phyloP scores from a whole-genome alignment of 495 filamentous ascomycete species.

The Hypoxylon perforatum region DNA sequence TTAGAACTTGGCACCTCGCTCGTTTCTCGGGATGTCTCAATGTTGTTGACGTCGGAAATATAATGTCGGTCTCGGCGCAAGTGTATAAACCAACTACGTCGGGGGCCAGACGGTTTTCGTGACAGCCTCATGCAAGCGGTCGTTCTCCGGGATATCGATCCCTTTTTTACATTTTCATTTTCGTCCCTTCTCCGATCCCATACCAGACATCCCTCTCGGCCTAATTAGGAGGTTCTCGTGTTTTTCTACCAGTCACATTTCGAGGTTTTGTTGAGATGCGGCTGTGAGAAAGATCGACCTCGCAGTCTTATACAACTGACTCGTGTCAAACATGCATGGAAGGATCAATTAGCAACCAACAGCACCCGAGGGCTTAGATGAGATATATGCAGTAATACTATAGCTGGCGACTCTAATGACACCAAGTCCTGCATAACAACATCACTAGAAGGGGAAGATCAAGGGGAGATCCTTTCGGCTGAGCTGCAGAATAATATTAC shows the following conservation, averaged over 20 bases:
- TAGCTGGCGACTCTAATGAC: background rate
- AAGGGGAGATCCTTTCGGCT: background rate
- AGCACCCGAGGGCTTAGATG: constrained; percentile 7
- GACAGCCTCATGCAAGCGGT: no score
- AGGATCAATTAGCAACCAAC: background rate
- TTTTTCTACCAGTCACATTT: constrained; percentile 4
- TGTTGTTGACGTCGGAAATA: no score
- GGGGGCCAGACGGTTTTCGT: background rate
- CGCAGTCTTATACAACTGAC: background rate
- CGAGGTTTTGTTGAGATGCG: background rate
- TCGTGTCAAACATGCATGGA: background rate
- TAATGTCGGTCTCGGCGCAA: no score
- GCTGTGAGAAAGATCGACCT: constrained; percentile 13
- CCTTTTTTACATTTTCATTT: background rate
- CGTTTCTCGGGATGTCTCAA: no score
- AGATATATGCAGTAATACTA: background rate
- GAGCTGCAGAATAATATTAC: background rate
- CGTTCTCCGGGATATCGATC: background rate
- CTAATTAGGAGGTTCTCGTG: background rate
- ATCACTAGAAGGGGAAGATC: background rate
- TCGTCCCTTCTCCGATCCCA: background rate
- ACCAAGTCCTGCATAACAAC: background rate
- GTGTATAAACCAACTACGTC: no score
- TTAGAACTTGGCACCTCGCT: no score
- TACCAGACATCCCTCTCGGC: background rate